Evolutionary conservation across 768 basidiomycete genomes (phyloP), one percentile per base, ranked within the genome.

Genomic region (Exsudoporus frostii): DNA sequence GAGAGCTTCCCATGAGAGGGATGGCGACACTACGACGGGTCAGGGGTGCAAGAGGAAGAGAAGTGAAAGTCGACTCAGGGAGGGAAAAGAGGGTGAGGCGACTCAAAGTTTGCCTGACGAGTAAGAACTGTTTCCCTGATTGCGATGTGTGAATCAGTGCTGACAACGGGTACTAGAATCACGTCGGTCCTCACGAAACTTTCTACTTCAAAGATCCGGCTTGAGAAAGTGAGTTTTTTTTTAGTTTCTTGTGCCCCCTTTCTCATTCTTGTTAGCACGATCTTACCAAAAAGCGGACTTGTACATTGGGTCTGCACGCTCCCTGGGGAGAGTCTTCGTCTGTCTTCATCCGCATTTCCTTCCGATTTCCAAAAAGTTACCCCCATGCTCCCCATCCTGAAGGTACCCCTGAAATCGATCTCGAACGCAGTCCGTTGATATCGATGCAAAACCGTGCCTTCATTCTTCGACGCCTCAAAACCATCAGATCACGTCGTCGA

Each of bases 301-400:
- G 91, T 60, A 93, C 92, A 2, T 76, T 97, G 43, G 90, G 92
- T 5, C 73, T 98, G 39, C 84, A 91, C 57, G 91, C 91, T 2
- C 93, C 92, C 3, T 95, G 93, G 93, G 92, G 90, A n/a, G 88
- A 87, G 51, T 82, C 79, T 0, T 86, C 85, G 11, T 87, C 85
- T 19, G 88, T 88, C 7, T 94, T 92, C 71, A 84, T 94, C 53
- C 85, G 95, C 1, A 81, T 96, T 25, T 87, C 90, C 1, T 95
- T 97, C 73, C 85, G 82, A 2, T 98, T 98, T 63, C 94, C 96
- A 1, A 77, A 82, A 22, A 81, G 82, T 39, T 98, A 98, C 64
- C 88, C 90, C 0, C 76, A 82, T 7, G 77, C 78, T 0, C 58
- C 58, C 2, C 74, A 84, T 60, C 89, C 91, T 1, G 75, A 80